A percentile compares a stretch with the other conserved stretches of the same genome.
Conservation (phyloP, 371 early-diverging fungal species). For the Catenaria anguillulae region DNA sequence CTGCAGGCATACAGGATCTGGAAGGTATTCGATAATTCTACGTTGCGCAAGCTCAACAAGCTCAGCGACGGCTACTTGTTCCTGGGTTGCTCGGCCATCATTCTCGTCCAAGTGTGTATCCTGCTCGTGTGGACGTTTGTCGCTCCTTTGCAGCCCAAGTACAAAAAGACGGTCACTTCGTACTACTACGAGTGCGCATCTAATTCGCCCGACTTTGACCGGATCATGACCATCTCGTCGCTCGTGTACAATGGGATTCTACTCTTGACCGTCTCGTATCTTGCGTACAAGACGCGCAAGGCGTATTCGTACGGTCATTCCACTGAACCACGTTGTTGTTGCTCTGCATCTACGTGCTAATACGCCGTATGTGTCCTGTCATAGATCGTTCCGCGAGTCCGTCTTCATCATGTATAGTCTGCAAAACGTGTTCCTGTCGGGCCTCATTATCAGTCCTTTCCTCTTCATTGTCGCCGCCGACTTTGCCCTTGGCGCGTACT, state of each 20-base stretch:
- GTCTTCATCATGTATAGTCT: background rate
- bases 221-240: background rate
- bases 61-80: background rate
- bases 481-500: background rate
- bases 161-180: background rate
- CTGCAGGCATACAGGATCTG: background rate
- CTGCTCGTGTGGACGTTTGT: background rate
- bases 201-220: background rate
- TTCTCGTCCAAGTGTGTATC: background rate
- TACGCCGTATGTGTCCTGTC: too few species aligned
- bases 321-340: too few species aligned
- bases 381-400: constrained; percentile 2
- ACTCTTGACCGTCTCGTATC: background rate
- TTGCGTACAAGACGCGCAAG: constrained; percentile 4
- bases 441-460: background rate
- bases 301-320: background rate
- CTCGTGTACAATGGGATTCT: background rate
- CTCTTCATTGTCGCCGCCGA: background rate
- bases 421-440: background rate
- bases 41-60: background rate
- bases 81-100: background rate
- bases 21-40: background rate
- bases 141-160: background rate
- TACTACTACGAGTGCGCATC: background rate
- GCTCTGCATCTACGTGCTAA: too few species aligned